Evolutionary conservation across 345 rosid genomes (phyloP).

Genomic region (Eucalyptus pauciflora): DNA sequence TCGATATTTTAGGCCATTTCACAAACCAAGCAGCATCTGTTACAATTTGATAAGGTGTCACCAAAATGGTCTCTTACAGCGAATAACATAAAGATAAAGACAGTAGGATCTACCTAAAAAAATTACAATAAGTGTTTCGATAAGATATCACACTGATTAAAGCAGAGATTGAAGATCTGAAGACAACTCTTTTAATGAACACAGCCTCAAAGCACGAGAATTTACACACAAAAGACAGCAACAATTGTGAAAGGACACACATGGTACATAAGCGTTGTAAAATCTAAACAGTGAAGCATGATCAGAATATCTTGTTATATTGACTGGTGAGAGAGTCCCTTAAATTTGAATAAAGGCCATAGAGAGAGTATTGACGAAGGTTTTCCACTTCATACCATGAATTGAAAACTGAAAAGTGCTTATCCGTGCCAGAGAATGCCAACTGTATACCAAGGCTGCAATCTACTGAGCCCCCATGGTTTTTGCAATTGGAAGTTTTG

Average conservation of each 20-base stretch:
- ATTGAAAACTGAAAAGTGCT: slow-evolving; percentile 70
- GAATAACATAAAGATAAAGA: neutral
- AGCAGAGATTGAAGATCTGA: neutral
- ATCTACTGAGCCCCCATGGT: slow-evolving; percentile 58
- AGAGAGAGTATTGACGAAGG: slow-evolving; percentile 86
- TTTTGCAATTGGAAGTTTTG: slow-evolving; percentile 55
- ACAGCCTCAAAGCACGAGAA: neutral
- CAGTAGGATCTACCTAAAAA: neutral
- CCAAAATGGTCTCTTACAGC: neutral
- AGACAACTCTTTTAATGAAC: neutral
- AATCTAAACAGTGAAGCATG: neutral
- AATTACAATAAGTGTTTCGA: neutral
- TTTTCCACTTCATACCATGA: slow-evolving; percentile 96
- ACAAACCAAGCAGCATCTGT: neutral
- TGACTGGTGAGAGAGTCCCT: slow-evolving; percentile 57
- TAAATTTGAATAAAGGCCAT: slow-evolving; percentile 73
- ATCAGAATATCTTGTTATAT: slow-evolving; percentile 52
- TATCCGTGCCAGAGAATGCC: slow-evolving; percentile 96
- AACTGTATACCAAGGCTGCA: slow-evolving; percentile 93
- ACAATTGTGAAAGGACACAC: neutral
- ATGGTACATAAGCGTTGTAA: neutral
- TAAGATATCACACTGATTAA: neutral
- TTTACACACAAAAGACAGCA: neutral
- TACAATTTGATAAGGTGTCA: neutral
- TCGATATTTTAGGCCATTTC: neutral